A percentile compares a stretch with the other conserved stretches of the same genome.
These are phyloP conservation scores for Oryza australiensis DNA, from an alignment of 176 grass and related monocot genomes.

Conservation along the genomic window DNA sequence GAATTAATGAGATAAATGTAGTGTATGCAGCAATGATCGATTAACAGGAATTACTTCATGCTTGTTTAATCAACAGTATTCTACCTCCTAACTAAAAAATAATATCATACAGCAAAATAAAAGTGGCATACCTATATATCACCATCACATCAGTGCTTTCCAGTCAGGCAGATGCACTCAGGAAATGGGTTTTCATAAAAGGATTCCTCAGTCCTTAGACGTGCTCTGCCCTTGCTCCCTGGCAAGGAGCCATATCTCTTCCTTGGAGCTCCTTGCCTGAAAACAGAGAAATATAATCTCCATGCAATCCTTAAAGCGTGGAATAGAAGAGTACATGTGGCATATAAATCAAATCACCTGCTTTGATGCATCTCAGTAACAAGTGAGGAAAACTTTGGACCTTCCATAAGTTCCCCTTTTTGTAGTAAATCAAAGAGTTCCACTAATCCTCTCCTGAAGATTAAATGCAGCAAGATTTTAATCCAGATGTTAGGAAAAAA, in stretches of 20 bases:
- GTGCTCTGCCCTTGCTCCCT: constrained; percentile 81
- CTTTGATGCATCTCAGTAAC: constrained; percentile 81
- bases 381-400: constrained; percentile 61
- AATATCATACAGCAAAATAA: neutral
- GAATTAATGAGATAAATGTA: neutral
- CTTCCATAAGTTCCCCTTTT: constrained; percentile 74
- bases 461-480: constrained; percentile 22
- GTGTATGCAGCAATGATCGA: neutral
- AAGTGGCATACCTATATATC: constrained; percentile 42
- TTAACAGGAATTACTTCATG: neutral
- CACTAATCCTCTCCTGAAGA: constrained; percentile 84
- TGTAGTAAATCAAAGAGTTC: constrained; percentile 88
- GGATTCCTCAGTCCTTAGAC: constrained; percentile 82
- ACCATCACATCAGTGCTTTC: constrained; percentile 46
- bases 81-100: constrained; percentile 16
- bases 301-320: neutral
- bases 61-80: constrained; percentile 12
- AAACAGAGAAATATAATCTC: constrained; percentile 36
- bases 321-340: neutral
- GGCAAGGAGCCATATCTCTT: constrained; percentile 77
- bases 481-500: neutral
- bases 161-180: constrained; percentile 79
- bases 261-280: constrained; percentile 82
- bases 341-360: constrained; percentile 52
- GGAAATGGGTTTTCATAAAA: constrained; percentile 93